Evolutionary conservation across 768 basidiomycete species (phyloP), one percentile per base, ranked within the genome.

Genomic region (Daedalea quercina): DNA sequence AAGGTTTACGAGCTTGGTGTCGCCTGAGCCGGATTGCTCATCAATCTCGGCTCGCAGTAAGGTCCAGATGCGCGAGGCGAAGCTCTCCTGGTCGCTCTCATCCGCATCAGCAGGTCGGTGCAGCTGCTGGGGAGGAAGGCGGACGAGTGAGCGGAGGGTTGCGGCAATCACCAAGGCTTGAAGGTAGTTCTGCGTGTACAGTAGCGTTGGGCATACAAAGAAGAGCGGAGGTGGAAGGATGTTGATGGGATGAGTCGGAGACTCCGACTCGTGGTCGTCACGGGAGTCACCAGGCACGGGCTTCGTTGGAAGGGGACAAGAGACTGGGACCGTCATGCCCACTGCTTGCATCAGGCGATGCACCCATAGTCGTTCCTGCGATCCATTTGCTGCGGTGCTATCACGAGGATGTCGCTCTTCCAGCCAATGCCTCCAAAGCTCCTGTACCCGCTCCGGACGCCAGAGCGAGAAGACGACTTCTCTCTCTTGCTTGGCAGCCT

Each of bases 81-180:
- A 85, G 41, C 17, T 56, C 52, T 52, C 9, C 52, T 62, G 2
- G 58, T 50, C 47, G 50, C 63, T 19, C 15, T 40, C 45, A 23
- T 56, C 43, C 15, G 50, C 45, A 15, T 34, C 23, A 41, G 31
- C 20, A 0, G 41, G 34, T 26, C 37, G 37, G 37, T 19, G 37
- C 15, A 17, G 37, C 24, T 34, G 8, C 34, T 34, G 31, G 34
- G 35, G 24, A 1, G 74, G 73, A 7, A 77, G 67, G 12, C 73
- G 79, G 0, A 78, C 73, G 24, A 89, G 76, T 19, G 77, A 70
- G 26, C 78, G 76, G 35, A 90, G 68, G 7, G 80, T 72, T 3
- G 85, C 84, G 22, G 79, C 71, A 28, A 88, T 81, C 15, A 84
- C 73, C 11, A 87, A 72, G 3, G 85, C 87, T 62, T 90, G 87